Base-by-base conservation (phyloP, 2,329 filamentous ascomycete genomes). In the Tolypocladium sp. region DNA sequence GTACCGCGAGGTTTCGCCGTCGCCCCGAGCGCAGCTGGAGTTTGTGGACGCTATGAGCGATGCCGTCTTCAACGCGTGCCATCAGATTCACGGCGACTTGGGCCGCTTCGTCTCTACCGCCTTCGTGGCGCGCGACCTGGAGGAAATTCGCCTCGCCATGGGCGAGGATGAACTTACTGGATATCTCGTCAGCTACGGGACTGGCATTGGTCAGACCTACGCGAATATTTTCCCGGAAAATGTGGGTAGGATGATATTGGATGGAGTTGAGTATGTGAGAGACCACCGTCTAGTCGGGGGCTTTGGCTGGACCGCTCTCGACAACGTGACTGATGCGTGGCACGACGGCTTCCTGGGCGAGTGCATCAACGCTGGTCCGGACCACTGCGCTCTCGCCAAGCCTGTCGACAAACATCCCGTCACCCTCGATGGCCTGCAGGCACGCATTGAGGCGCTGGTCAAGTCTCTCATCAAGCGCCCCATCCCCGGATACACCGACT, bases 161-260 rank as follows among this genome's bases (percentile, higher is more conserved):
- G 73, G 67, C 6, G 79, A 81, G 63, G 74, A 77, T 4, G 74
- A 79, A 57, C 59, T 81, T 60, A 80, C 78, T 2, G 78, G 75
- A 0, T 80, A 80, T 57, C 68, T 82, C 20, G 76, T 80, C 38
- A 79, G 77, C 61, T 82, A 82, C 59, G 80, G 80, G 22, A 82
- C 79, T 0, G 77, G 76, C 4, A 81, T 82, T 53, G 80, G 77
- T 0, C 79, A 82, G 66, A 80, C 77, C 0, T 82, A 79, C 57
- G 78, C 77, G 33, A 75, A 73, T 60, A 77, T 82, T 75, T 82
- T 81, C 46, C 79, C 79, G 1, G 63, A 73, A 25, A 75, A 74
- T 51, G 77, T 79, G 0, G 79, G 79, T 0, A 73, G 79, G 5
- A 64, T 82, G 53, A 76, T 82, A 15, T 68, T 82, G 0, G 79